These are phyloP conservation scores for Alternaria novae-zelandiae DNA, from an alignment of 2,329 filamentous ascomycete species.

Conservation along the genomic window DNA sequence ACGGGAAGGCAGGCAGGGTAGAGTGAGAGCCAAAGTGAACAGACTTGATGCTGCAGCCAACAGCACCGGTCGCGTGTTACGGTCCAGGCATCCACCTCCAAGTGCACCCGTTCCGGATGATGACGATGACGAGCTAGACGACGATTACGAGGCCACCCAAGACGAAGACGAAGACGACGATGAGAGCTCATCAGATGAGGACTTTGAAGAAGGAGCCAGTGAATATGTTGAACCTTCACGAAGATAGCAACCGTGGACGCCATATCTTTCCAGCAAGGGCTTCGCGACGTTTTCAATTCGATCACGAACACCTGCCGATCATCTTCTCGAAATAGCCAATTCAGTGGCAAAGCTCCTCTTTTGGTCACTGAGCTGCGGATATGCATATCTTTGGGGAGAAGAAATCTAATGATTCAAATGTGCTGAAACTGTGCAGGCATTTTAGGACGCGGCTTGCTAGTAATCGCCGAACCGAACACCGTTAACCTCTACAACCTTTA, in stretches of 20 bases:
- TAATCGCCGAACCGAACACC: not conserved
- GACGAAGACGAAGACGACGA: slow-evolving; percentile 18
- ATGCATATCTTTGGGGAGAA: not conserved
- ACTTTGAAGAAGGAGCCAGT: slow-evolving; percentile 11
- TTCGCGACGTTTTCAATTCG: not conserved
- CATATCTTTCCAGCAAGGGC: not conserved
- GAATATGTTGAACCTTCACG: slow-evolving; percentile 21
- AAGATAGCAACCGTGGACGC: slow-evolving; percentile 4
- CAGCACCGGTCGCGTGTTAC: slow-evolving; percentile 20
- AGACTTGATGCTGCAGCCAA: slow-evolving; percentile 28
- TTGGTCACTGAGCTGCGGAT: not conserved
- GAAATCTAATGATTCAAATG: not conserved
- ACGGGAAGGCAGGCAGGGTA: slow-evolving; percentile 49
- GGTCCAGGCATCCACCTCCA: not conserved
- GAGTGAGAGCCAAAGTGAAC: slow-evolving; percentile 51
- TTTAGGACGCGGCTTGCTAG: not conserved
- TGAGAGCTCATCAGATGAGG: not conserved
- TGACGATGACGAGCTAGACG: slow-evolving; percentile 18
- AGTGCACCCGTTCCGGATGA: not conserved
- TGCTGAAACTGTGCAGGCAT: not conserved
- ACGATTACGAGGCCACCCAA: slow-evolving; percentile 25
- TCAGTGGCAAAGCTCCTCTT: not conserved
- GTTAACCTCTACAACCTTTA: not conserved
- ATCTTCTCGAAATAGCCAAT: not conserved
- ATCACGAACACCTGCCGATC: not conserved